These are phyloP conservation scores for Rhizopus delemar DNA, from an alignment of 371 early-diverging fungal genomes.

Conservation along the genomic window DNA sequence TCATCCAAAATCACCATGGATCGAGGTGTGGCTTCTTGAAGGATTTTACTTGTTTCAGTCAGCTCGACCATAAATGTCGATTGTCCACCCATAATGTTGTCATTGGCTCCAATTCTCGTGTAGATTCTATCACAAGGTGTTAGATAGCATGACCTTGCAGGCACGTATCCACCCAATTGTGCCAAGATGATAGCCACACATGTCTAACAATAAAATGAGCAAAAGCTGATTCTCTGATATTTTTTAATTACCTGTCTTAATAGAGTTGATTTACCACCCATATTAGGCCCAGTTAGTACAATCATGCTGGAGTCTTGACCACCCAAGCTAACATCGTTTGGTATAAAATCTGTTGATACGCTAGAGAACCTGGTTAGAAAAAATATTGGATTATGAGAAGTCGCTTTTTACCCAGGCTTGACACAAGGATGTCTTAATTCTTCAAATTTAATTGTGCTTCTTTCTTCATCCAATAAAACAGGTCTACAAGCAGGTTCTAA, in stretches of 20 bases:
- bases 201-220: constrained; percentile 48
- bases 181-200: constrained; percentile 98
- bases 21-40: constrained; percentile 88
- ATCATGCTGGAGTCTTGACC: constrained; percentile 74
- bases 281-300: constrained; percentile 98
- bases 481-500: constrained; percentile 80
- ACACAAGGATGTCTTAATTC: constrained; percentile 90
- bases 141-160: constrained; percentile 78
- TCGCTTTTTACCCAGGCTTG: constrained; percentile 48
- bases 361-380: constrained; percentile 21
- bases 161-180: constrained; percentile 97
- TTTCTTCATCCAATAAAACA: constrained; percentile 61
- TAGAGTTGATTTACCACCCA: constrained; percentile 96
- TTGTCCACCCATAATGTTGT: constrained; percentile 94
- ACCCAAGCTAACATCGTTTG: constrained; percentile 89
- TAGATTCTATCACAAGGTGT: constrained; percentile 96
- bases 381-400: neutral
- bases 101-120: constrained; percentile 97
- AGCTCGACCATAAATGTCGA: constrained; percentile 99
- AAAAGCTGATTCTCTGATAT: neutral
- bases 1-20: constrained; percentile 99
- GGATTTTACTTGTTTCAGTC: constrained; percentile 93
- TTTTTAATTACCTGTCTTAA: constrained; percentile 69
- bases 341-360: constrained; percentile 81
- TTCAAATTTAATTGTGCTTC: constrained; percentile 71